Evolutionary conservation across 495 filamentous ascomycete genomes (phyloP).

Genomic region (Penicillium mononematosum): DNA sequence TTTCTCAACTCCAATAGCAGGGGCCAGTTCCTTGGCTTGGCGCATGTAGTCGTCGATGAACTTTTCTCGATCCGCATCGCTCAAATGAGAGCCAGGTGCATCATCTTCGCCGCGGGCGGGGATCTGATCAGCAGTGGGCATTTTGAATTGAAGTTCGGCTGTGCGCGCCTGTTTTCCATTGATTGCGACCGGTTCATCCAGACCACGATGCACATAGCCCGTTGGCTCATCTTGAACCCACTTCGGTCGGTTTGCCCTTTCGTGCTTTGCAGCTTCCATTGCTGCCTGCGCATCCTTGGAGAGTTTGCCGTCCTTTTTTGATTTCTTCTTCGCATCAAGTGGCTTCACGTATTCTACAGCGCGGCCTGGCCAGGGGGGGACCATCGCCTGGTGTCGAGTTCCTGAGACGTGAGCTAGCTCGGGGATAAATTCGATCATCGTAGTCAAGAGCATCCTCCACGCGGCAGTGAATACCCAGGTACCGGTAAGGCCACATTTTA

Average conservation of each 20-base stretch:
- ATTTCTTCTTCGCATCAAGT: constrained; percentile 77
- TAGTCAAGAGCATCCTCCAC: constrained; percentile 96
- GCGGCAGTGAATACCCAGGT: constrained; percentile 91
- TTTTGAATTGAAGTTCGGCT: constrained; percentile 52
- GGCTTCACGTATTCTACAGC: constrained; percentile 89
- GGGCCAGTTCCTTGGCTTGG: constrained; percentile 59
- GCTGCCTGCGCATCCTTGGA: constrained; percentile 77
- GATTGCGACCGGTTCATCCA: constrained; percentile 58
- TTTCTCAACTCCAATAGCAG: constrained; percentile 61
- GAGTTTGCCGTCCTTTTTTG: constrained; percentile 68
- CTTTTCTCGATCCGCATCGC: constrained; percentile 45
- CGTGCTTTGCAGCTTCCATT: constrained; percentile 73
- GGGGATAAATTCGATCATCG: constrained; percentile 95
- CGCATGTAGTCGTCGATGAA: constrained; percentile 73
- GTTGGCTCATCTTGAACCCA: constrained; percentile 90
- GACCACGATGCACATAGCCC: constrained; percentile 81
- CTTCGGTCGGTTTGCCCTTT: constrained; percentile 77
- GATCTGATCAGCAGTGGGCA: constrained; percentile 50
- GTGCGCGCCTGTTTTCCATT: constrained; percentile 54
- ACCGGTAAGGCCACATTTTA: constrained; percentile 93
- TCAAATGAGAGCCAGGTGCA: constrained; percentile 38
- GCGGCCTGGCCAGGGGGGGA: constrained; percentile 77
- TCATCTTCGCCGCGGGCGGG: constrained; percentile 51
- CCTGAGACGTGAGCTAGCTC: constrained; percentile 91
- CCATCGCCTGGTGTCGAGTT: constrained; percentile 86